Evolutionary conservation across 108 stramenopile genomes (phyloP), one percentile per base, ranked within the genome.

Genomic region (Cyclotella atomus): DNA sequence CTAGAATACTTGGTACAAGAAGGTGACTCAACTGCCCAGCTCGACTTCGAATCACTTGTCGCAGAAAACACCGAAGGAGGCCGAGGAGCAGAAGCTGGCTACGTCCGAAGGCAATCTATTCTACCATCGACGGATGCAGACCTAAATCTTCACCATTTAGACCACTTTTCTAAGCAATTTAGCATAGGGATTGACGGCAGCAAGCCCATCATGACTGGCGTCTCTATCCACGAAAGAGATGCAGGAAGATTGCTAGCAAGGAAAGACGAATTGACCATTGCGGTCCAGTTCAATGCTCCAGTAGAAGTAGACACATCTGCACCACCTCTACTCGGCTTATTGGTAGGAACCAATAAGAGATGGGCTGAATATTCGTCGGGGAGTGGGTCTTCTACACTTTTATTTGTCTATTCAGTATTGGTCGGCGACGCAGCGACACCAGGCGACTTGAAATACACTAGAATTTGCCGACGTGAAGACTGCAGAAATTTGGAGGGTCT

Each of bases 11-110:
- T 19, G 8, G 69, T 77, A 9, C 47, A 65, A 65, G 64, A 70
- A 27, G 63, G 68, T 36, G 55, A 71, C 49, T 17, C 32, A 35
- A 20, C 68, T 14, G 34, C 64, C 23, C 33, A 57, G 43, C 69
- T 77, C 36, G 76, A 70, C 38, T 77, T 46, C 56, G 56, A 38
- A 2, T 65, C 76, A 27, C 46, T 77, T 0, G 64, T 70, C 15
- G 41, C 76, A 56, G 53, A 70, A n/a, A 77, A 77, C 54, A 65
- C 76, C 24, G 76, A 77, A 35, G 76, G 76, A 24, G 76, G 68
- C n/a, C 69, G 76, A 29, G 5, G 46, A 23, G 63, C 76, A n/a
- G 64, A 61, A 5, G 7, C 30, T 3, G 76, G 76, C 30, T 59
- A 65, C 23, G 76, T 77, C 16, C 68, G 69, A 38, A 35, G 69